Conservation (phyloP, 805 yeast species). For the Suhomyces canberraensis region DNA sequence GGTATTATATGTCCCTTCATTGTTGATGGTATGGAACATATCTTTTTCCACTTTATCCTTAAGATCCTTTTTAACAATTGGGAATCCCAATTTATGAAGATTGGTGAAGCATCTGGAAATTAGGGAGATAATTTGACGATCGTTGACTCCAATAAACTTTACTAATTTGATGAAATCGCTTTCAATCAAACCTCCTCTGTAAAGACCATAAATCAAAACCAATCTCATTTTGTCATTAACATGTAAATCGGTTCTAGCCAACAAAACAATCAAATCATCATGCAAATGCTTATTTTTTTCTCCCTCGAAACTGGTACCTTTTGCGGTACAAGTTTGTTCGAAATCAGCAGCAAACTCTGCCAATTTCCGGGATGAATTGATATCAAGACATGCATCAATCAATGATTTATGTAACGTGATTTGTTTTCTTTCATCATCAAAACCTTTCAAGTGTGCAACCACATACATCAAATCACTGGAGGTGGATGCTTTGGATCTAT, state of each 20-base stretch:
- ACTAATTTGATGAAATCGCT: conserved; percentile 70
- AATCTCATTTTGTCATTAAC: conserved; percentile 71
- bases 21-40: conserved; percentile 54
- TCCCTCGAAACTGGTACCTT: conserved; percentile 69
- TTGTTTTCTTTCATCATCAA: conserved; percentile 62
- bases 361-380: conserved; percentile 55
- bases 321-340: conserved; percentile 78
- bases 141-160: conserved; percentile 46
- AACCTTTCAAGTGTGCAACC: conserved; percentile 65
- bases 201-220: conserved; percentile 69
- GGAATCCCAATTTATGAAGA: conserved; percentile 52
- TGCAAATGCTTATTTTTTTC: conserved; percentile 56
- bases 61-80: conserved; percentile 43
- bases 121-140: conserved; percentile 51
- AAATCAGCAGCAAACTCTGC: conserved; percentile 72
- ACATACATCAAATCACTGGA: conserved; percentile 73
- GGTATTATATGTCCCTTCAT: conserved; percentile 54
- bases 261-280: conserved; percentile 54
- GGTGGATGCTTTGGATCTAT: conserved; percentile 58
- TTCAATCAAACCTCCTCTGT: conserved; percentile 77
- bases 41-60: conserved; percentile 44
- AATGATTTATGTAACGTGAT: conserved; percentile 58
- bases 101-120: conserved; percentile 48
- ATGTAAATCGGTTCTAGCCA: conserved; percentile 48
- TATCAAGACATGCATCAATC: conserved; percentile 61